Conservation (phyloP, 257 asterid species). For the Primulina huaijiensis region DNA sequence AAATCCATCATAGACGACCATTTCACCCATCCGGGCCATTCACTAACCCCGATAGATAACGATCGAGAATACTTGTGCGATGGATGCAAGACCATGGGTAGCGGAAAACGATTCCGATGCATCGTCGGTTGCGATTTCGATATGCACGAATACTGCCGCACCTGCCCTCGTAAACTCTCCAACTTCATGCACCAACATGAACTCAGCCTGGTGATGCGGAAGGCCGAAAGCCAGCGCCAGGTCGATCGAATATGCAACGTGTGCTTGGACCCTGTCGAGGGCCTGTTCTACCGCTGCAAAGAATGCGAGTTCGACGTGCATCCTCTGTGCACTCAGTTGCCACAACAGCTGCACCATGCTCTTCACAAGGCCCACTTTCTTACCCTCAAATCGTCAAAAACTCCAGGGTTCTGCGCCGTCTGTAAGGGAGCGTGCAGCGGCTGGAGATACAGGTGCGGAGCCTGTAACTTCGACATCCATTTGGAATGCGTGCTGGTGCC, state of each 20-base stretch:
- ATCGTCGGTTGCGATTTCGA: slow-evolving; percentile 38
- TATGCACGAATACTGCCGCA: slow-evolving; percentile 46
- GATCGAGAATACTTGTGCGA: slow-evolving; percentile 31
- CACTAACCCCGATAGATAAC: slow-evolving; percentile 9
- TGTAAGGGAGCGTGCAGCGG: slow-evolving; percentile 26
- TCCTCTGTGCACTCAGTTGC: slow-evolving; percentile 50
- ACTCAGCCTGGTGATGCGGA: slow-evolving; percentile 34
- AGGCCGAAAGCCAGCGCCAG: slow-evolving; percentile 16
- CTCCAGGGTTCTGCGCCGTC: slow-evolving; percentile 23
- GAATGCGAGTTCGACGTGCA: slow-evolving; percentile 48
- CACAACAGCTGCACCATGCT: slow-evolving; percentile 34
- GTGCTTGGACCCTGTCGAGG: slow-evolving; percentile 44
- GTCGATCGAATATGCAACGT: slow-evolving; percentile 32
- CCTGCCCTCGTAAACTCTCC: slow-evolving; percentile 38
- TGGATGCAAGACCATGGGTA: slow-evolving; percentile 41
- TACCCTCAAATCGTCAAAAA: slow-evolving; percentile 12
- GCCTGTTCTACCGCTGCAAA: slow-evolving; percentile 48
- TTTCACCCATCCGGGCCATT: slow-evolving; percentile 41
- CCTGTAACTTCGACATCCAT: slow-evolving; percentile 39
- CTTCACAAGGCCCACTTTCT: slow-evolving; percentile 41
- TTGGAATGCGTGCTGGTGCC: slow-evolving; percentile 38
- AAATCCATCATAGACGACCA: slow-evolving; percentile 23
- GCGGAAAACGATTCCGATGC: slow-evolving; percentile 42
- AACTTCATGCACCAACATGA: slow-evolving; percentile 41
- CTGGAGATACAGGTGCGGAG: slow-evolving; percentile 43